Conservation (phyloP, 768 basidiomycete genomes). For the Dacryopinax spathularia region DNA sequence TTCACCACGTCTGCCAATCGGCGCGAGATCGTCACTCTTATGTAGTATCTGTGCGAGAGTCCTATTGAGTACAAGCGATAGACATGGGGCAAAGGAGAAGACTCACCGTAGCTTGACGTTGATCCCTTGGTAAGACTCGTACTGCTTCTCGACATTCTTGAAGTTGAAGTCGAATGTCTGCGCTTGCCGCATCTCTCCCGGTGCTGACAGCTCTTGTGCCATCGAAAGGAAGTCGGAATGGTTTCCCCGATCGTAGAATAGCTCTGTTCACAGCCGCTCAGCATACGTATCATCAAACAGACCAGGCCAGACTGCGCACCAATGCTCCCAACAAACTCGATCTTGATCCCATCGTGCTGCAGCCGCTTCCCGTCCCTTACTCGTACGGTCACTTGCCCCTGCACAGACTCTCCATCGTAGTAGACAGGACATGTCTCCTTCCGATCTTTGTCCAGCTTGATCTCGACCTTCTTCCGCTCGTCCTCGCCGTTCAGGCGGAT, state of each 20-base stretch:
- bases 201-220: conserved; percentile 86
- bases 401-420: conserved; percentile 87
- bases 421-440: conserved; percentile 69
- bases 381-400: conserved; percentile 76
- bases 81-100: background rate
- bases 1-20: conserved; percentile 87
- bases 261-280: conserved; percentile 31
- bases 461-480: conserved; percentile 71
- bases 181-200: conserved; percentile 93
- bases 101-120: conserved; percentile 90
- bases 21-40: conserved; percentile 80
- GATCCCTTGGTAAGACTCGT: conserved; percentile 93
- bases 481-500: conserved; percentile 80
- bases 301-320: conserved; percentile 36
- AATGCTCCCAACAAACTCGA: conserved; percentile 93
- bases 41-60: conserved; percentile 52
- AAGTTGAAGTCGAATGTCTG: conserved; percentile 95
- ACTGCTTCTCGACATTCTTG: conserved; percentile 99
- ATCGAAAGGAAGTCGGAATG: conserved; percentile 95
- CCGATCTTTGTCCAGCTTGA: conserved; percentile 81
- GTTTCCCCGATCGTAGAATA: conserved; percentile 96
- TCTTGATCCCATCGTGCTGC: conserved; percentile 90
- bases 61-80: background rate
- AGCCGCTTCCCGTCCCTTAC: conserved; percentile 91
- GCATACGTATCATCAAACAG: background rate